Percentiles rank a stretch among this genome's conserved stretches.
Conservation (phyloP, 2,329 filamentous ascomycete species). For the Trichoderma cornu-damae region DNA sequence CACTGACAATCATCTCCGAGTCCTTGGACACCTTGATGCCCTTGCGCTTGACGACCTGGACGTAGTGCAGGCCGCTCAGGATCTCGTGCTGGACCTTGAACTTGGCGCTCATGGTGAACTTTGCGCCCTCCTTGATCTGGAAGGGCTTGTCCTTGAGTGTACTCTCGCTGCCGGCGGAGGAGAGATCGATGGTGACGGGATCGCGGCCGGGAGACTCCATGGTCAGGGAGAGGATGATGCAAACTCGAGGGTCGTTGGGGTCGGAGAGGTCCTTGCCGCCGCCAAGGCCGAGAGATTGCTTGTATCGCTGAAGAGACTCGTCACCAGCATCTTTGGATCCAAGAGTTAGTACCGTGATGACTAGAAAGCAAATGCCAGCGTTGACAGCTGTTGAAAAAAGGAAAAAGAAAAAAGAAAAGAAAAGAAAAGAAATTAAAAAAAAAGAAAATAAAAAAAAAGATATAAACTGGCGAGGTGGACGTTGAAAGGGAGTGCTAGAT, state of each 20-base stretch:
- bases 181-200: conserved; percentile 87
- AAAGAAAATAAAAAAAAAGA: too few relatives aligned
- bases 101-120: conserved; percentile 87
- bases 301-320: conserved; percentile 95
- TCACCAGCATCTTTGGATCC: conserved; percentile 58
- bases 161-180: conserved; percentile 63
- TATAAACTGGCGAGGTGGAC: neutral
- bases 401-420: too few relatives aligned
- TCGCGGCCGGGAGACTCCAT: conserved; percentile 77
- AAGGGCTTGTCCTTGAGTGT: conserved; percentile 88
- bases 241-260: conserved; percentile 78
- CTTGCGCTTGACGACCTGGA: conserved; percentile 89
- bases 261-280: conserved; percentile 68
- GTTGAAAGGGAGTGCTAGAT: neutral
- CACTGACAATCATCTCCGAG: conserved; percentile 91
- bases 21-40: conserved; percentile 84
- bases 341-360: neutral
- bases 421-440: neutral
- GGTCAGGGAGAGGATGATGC: conserved; percentile 86
- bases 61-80: conserved; percentile 88
- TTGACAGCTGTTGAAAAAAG: neutral
- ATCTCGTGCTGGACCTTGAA: conserved; percentile 98
- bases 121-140: conserved; percentile 91
- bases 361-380: conserved; percentile 5
- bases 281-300: conserved; percentile 86